These are phyloP conservation scores for Boletus rubropictus DNA, from an alignment of 768 basidiomycete species.

Conservation along the genomic window DNA sequence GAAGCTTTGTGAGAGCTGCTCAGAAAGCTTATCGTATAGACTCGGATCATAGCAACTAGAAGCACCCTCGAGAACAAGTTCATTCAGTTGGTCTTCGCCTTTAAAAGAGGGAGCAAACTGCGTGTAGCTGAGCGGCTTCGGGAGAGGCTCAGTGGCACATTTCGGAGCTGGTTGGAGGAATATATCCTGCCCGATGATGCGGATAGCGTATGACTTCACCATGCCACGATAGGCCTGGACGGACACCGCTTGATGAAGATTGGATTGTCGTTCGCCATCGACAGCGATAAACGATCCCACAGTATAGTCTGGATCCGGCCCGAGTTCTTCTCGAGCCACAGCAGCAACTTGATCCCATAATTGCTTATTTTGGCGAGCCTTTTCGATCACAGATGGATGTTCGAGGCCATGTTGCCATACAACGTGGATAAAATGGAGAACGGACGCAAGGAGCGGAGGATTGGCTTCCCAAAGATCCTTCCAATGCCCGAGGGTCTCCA, in stretches of 20 bases:
- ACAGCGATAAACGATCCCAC: constrained; percentile 42
- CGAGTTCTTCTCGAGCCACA: constrained; percentile 63
- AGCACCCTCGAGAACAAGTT: constrained; percentile 63
- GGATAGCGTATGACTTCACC: constrained; percentile 69
- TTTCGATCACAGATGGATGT: constrained; percentile 54
- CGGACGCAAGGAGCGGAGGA: constrained; percentile 67
- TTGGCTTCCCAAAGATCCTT: constrained; percentile 71
- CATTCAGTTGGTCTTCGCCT: constrained; percentile 57
- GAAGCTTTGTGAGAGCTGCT: constrained; percentile 46
- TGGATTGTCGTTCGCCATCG: constrained; percentile 39
- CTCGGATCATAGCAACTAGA: constrained; percentile 67
- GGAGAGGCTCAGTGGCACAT: constrained; percentile 29
- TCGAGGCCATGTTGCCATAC: constrained; percentile 80
- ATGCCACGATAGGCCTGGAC: constrained; percentile 63
- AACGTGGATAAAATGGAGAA: constrained; percentile 69
- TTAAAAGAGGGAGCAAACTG: constrained; percentile 54
- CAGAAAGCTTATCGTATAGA: constrained; percentile 58
- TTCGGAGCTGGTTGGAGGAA: constrained; percentile 49
- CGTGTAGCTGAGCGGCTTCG: constrained; percentile 56
- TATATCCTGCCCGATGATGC: constrained; percentile 71
- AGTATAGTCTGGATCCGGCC: constrained; percentile 65
- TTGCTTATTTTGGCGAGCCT: constrained; percentile 47
- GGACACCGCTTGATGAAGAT: constrained; percentile 55
- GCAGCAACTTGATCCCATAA: constrained; percentile 71
- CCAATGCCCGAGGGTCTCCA: constrained; percentile 63